Percentiles rank a stretch among this genome's conserved stretches.
Conservation (phyloP, 768 basidiomycete species). For the Boletus subcaerulescens region DNA sequence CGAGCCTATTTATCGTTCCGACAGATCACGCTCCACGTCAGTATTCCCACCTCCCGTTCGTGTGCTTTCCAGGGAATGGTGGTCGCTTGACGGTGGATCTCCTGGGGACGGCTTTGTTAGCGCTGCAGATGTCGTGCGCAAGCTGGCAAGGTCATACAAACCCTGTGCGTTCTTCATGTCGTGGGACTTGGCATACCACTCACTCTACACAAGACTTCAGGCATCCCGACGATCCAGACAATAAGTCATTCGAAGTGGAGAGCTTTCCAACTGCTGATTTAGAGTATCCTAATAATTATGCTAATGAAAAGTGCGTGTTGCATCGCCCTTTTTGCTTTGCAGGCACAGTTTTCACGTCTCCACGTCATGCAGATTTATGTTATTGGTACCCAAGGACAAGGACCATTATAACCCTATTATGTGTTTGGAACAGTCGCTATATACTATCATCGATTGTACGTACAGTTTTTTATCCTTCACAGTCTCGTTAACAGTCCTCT, state of each 20-base stretch:
- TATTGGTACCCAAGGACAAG: conserved; percentile 77
- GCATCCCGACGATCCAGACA: conserved; percentile 60
- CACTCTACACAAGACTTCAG: conserved; percentile 54
- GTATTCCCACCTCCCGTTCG: conserved; percentile 35
- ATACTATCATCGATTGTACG: conserved; percentile 71
- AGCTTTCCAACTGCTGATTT: conserved; percentile 65
- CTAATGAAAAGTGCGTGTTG: conserved; percentile 58
- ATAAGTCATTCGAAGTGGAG: conserved; percentile 62
- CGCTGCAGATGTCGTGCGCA: conserved; percentile 61
- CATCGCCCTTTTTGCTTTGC: not conserved
- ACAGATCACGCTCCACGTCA: conserved; percentile 67
- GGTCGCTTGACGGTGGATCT: conserved; percentile 52
- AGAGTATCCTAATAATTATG: conserved; percentile 73
- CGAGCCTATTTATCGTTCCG: conserved; percentile 52
- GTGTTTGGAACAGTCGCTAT: conserved; percentile 68
- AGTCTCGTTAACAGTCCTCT: conserved; percentile 8
- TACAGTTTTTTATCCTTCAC: conserved; percentile 20
- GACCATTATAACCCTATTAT: conserved; percentile 87
- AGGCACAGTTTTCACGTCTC: not conserved
- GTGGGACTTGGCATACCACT: conserved; percentile 1
- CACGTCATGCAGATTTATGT: conserved; percentile 53
- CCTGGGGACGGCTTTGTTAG: conserved; percentile 54
- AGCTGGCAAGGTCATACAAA: conserved; percentile 66
- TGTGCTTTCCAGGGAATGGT: conserved; percentile 37
- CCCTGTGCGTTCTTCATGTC: conserved; percentile 46